Base-by-base conservation (phyloP, 176 grass and related monocot species). In the Coix lacrymajobi region DNA sequence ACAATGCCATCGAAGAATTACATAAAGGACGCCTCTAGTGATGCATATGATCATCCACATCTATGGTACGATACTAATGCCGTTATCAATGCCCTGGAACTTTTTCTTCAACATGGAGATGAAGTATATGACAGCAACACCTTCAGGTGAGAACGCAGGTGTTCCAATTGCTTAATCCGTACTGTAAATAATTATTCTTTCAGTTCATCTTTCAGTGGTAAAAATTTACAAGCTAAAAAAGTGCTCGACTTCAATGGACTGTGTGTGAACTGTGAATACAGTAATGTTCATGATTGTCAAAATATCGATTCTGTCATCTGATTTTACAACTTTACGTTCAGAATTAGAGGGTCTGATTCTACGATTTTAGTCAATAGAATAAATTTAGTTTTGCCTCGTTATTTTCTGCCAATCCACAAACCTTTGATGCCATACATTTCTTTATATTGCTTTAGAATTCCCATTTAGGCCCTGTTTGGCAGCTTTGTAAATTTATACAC, bases 41-140 rank as follows among this genome's bases (percentile, higher is more conserved):
- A 89, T 85, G 82, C 62, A 87, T 97, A 97, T 90, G 94, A 94
- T 14, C 82, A 91, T 24, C 94, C 94, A 72, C 94, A 97, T 88
- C 58, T 97, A 71, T 97, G 94, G 91, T 97, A 97, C 48, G 81
- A 92, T 70, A 89, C 89, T 61, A 64, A 28, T 84, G 82, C 79
- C 19, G 87, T 97, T 38, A 80, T 90, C 75, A 75, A 61, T 37
- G 91, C 91, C 58, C 84, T 97, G 74, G 66, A 88, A 81, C 87
- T 90, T 84, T 97, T 97, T 51, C 89, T 97, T 78, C 78, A 81
- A 79, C 67, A 90, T 81, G 94, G 94, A 74, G 79, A 89, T 84
- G 91, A 97, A 87, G 87, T 92, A 79, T 88, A 75, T 52, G 84
- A 88, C 58, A 91, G 82, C 76, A 86, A 45, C 30, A 92, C 91